Conservation (phyloP, 805 yeast genomes). For the Teunomyces cretensis region DNA sequence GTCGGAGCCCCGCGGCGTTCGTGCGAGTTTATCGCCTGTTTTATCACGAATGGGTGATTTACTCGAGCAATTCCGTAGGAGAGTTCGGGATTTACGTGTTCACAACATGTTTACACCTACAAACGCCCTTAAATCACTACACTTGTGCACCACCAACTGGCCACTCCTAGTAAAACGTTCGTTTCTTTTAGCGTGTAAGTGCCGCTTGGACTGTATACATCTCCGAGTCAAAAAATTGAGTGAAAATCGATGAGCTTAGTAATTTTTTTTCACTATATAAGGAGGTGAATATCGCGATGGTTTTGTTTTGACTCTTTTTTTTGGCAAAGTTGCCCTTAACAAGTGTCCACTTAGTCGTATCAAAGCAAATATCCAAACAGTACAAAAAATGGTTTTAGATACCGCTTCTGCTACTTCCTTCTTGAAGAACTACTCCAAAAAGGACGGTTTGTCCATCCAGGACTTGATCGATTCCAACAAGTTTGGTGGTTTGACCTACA, state of each 20-base stretch:
- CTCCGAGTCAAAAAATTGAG: slow-evolving; percentile 9
- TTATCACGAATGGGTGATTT: too few species aligned
- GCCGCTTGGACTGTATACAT: not conserved
- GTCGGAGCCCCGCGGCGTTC: not conserved
- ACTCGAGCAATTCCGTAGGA: too few species aligned
- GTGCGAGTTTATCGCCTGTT: not conserved
- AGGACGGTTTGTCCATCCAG: slow-evolving; percentile 83
- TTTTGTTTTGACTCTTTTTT: slow-evolving; percentile 27
- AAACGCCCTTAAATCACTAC: too few species aligned
- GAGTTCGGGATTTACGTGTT: too few species aligned
- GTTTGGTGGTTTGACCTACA: slow-evolving; percentile 97
- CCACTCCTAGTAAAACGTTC: not conserved
- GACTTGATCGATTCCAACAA: slow-evolving; percentile 84
- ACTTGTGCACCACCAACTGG: too few species aligned
- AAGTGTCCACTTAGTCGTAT: slow-evolving; percentile 3
- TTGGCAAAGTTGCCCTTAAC: slow-evolving; percentile 43
- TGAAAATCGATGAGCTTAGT: slow-evolving; percentile 1
- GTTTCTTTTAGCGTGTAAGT: not conserved
- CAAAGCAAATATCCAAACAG: not conserved
- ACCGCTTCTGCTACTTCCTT: slow-evolving; percentile 63
- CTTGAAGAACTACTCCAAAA: slow-evolving; percentile 61
- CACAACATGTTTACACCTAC: too few species aligned
- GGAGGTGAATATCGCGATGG: slow-evolving; percentile 4
- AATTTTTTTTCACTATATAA: slow-evolving; percentile 8
- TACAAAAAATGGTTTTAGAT: slow-evolving; percentile 35